A percentile compares a stretch with the other conserved stretches of the same genome.
Evolutionary conservation across 164 flowering plant genomes (phyloP).

Genomic region (Liriodendron chinense): DNA sequence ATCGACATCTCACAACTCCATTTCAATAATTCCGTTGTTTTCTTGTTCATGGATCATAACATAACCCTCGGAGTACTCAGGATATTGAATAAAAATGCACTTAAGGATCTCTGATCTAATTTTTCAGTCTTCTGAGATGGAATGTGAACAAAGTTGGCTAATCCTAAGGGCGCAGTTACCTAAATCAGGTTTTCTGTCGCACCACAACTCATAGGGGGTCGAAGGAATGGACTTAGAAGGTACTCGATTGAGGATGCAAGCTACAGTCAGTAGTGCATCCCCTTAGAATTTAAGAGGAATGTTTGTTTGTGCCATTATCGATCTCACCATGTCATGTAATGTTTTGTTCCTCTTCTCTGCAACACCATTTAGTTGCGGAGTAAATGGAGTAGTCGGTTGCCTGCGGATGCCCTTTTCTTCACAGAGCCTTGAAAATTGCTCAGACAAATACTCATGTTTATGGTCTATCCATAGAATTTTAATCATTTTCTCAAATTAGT

Average conservation of each 20-base stretch:
- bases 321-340: background rate
- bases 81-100: too few species aligned
- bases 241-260: background rate
- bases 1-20: too few species aligned
- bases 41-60: too few species aligned
- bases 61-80: too few species aligned
- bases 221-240: background rate
- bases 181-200: too few species aligned
- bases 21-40: too few species aligned
- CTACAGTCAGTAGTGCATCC: background rate
- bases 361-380: too few species aligned
- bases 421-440: background rate
- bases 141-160: too few species aligned
- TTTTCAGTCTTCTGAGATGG: too few species aligned
- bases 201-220: background rate
- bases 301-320: background rate
- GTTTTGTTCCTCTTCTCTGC: too few species aligned
- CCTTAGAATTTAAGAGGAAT: background rate
- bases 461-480: background rate
- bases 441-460: background rate
- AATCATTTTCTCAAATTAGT: background rate
- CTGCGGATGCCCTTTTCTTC: background rate
- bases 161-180: too few species aligned
- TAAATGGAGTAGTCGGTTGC: background rate
- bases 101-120: too few species aligned